These are phyloP conservation scores for Trametes hirsuta DNA, from an alignment of 1,284 basidiomycete genomes.

Conservation along the genomic window DNA sequence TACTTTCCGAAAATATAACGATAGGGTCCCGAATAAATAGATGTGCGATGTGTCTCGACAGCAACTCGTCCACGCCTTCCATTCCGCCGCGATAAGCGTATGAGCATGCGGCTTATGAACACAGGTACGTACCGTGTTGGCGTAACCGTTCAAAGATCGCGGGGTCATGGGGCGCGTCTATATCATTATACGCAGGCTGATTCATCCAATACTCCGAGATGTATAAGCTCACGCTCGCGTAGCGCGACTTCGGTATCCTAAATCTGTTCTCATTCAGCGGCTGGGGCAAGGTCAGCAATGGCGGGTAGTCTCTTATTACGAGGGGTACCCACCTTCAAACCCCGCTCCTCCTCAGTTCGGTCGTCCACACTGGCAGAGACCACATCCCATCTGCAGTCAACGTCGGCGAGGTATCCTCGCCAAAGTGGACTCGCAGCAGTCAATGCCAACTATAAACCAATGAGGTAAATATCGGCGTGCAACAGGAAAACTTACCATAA, in stretches of 20 bases:
- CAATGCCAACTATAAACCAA: conserved; percentile 75
- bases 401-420: conserved; percentile 93
- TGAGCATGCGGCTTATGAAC: neutral
- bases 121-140: conserved; percentile 62
- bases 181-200: conserved; percentile 94
- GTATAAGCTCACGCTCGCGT: conserved; percentile 95
- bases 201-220: conserved; percentile 88
- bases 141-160: conserved; percentile 73
- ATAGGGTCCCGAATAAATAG: conserved; percentile 98
- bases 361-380: conserved; percentile 98
- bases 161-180: conserved; percentile 79
- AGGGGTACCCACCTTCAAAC: conserved; percentile 62
- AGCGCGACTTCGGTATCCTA: conserved; percentile 93
- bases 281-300: conserved; percentile 41
- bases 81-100: neutral
- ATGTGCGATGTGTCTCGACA: conserved; percentile 93
- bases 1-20: conserved; percentile 93
- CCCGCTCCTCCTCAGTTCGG: conserved; percentile 93
- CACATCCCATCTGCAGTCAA: conserved; percentile 98
- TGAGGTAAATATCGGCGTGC: neutral
- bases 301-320: neutral
- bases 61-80: conserved; percentile 83
- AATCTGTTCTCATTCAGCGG: conserved; percentile 77
- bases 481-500: conserved; percentile 70
- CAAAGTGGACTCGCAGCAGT: conserved; percentile 95